These are phyloP conservation scores for Agaricus subrufescens DNA, from an alignment of 768 basidiomycete genomes.

Conservation along the genomic window DNA sequence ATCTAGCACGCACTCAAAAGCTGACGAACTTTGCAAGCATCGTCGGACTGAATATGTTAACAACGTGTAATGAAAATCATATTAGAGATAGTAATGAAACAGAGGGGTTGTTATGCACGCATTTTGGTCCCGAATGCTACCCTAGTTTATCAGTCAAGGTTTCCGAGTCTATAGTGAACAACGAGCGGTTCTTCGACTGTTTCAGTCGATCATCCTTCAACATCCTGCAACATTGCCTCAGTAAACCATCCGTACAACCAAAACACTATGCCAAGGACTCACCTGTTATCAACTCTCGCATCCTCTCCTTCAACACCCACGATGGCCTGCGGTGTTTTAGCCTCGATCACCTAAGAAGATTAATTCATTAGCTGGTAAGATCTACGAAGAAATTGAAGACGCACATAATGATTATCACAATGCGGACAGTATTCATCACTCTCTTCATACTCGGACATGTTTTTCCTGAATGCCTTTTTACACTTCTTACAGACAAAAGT, in stretches of 20 bases:
- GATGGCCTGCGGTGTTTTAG: constrained; percentile 84
- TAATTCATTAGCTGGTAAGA: not conserved
- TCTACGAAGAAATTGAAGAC: constrained; percentile 21
- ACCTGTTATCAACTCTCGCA: constrained; percentile 83
- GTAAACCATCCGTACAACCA: not conserved
- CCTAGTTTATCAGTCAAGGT: constrained; percentile 42
- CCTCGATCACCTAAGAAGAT: constrained; percentile 72
- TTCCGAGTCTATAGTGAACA: constrained; percentile 41
- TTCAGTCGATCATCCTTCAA: constrained; percentile 83
- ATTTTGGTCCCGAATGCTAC: constrained; percentile 18
- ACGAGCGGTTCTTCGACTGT: constrained; percentile 40
- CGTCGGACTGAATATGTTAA: too few relatives aligned
- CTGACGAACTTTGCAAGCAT: too few relatives aligned
- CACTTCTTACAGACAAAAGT: constrained; percentile 44
- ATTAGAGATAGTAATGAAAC: too few relatives aligned
- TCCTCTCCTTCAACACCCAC: constrained; percentile 91
- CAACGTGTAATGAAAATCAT: too few relatives aligned
- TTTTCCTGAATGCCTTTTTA: constrained; percentile 95
- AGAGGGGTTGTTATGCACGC: not conserved
- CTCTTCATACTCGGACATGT: constrained; percentile 89
- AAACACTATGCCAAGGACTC: constrained; percentile 18
- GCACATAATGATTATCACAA: constrained; percentile 96
- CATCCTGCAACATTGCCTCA: constrained; percentile 50
- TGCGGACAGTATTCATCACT: constrained; percentile 98
- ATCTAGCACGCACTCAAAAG: too few relatives aligned